Percentiles rank a stretch among this genome's conserved stretches.
Evolutionary conservation across 139 green algal species (phyloP).

Genomic region (Nannochloris sp.): DNA sequence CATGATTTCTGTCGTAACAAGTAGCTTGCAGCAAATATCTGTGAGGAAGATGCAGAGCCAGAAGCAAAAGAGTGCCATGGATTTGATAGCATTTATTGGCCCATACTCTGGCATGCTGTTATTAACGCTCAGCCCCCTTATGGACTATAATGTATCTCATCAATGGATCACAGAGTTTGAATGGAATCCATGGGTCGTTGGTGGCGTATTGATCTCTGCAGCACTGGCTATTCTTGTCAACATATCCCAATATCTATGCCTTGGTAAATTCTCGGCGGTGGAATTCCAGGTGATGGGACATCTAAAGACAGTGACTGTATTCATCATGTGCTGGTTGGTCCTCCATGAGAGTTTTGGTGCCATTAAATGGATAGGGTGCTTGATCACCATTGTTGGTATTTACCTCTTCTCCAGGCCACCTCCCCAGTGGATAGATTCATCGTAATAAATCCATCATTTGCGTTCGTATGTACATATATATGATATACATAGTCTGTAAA

Average conservation of each 20-base stretch:
- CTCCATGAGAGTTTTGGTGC: background rate
- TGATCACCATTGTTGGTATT: background rate
- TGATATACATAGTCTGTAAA: no score
- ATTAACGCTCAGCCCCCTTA: slow-evolving; percentile 52
- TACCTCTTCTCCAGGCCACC: no score
- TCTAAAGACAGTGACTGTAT: slow-evolving; percentile 69
- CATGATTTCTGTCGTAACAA: slow-evolving; percentile 66
- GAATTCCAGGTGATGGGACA: slow-evolving; percentile 83
- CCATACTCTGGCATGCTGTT: slow-evolving; percentile 32
- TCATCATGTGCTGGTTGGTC: slow-evolving; percentile 30
- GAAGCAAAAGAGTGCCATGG: background rate
- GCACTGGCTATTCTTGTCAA: slow-evolving; percentile 76
- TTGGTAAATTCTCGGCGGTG: slow-evolving; percentile 84
- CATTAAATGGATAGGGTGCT: background rate
- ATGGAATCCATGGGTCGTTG: slow-evolving; percentile 28
- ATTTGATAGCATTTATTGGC: slow-evolving; percentile 30
- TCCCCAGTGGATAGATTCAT: no score
- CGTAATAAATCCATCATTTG: no score
- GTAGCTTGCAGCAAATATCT: slow-evolving; percentile 86
- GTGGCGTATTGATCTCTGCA: slow-evolving; percentile 56
- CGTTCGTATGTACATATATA: no score
- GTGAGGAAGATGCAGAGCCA: slow-evolving; percentile 43
- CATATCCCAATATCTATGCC: slow-evolving; percentile 87
- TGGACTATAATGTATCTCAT: slow-evolving; percentile 53
- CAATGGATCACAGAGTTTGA: slow-evolving; percentile 53